Conservation (phyloP, 2,329 filamentous ascomycete genomes). For the Whalleya microplaca region DNA sequence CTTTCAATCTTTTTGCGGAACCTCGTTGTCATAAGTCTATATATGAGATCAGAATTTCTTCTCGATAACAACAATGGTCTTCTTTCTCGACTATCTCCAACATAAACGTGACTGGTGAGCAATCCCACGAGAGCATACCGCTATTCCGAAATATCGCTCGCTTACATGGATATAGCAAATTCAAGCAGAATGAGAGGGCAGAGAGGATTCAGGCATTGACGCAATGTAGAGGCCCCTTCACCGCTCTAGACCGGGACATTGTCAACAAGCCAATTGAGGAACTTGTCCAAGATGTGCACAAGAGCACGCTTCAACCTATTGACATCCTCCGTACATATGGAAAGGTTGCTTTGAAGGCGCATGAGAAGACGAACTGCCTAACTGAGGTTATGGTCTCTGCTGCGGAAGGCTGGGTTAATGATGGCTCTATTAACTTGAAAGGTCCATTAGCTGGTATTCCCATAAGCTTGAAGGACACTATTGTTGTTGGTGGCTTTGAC, state of each 20-base stretch:
- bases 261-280: slow-evolving; percentile 75
- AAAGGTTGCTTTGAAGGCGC: slow-evolving; percentile 82
- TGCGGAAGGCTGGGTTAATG: slow-evolving; percentile 72
- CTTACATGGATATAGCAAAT: slow-evolving; percentile 58
- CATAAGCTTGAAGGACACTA: slow-evolving; percentile 79
- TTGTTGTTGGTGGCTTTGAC: slow-evolving; percentile 83
- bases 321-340: slow-evolving; percentile 84
- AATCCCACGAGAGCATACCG: not conserved
- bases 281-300: slow-evolving; percentile 78
- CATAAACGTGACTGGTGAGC: slow-evolving; percentile 73
- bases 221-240: slow-evolving; percentile 68
- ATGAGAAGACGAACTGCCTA: slow-evolving; percentile 84
- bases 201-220: slow-evolving; percentile 69
- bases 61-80: slow-evolving; percentile 39
- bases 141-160: not conserved
- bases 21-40: not conserved
- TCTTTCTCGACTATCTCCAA: slow-evolving; percentile 63
- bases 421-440: slow-evolving; percentile 68
- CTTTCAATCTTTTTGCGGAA: not conserved
- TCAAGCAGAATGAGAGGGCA: slow-evolving; percentile 78
- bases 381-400: slow-evolving; percentile 84
- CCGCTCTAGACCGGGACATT: slow-evolving; percentile 65
- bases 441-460: slow-evolving; percentile 88
- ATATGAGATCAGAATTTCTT: not conserved
- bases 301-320: slow-evolving; percentile 64